Conservation (phyloP, 176 grass and related monocot species). For the Lolium multiflorum region DNA sequence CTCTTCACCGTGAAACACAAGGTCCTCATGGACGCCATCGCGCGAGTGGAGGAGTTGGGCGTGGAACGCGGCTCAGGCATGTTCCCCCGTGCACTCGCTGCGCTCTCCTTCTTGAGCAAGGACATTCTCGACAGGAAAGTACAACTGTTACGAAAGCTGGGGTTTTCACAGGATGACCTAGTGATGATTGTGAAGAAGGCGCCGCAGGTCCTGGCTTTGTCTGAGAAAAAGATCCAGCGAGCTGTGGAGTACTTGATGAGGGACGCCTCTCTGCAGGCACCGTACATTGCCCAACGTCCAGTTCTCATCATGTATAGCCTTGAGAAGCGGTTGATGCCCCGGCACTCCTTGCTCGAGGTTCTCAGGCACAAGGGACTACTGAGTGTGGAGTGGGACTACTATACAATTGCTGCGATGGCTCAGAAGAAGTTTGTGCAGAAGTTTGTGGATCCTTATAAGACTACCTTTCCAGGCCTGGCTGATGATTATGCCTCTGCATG, state of each 20-base stretch:
- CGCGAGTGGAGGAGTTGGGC: neutral
- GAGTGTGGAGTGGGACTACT: constrained; percentile 25
- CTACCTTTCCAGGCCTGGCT: constrained; percentile 6
- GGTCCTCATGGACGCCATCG: neutral
- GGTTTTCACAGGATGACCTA: constrained; percentile 1
- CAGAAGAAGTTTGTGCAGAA: constrained; percentile 47
- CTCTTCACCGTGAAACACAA: neutral
- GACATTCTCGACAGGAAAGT: neutral
- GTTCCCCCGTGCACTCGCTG: neutral
- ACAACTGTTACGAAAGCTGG: neutral
- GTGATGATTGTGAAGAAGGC: neutral
- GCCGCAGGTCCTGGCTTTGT: neutral
- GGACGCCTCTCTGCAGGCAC: constrained; percentile 29
- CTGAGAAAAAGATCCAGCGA: constrained; percentile 2
- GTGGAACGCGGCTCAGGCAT: neutral
- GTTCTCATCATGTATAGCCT: constrained; percentile 46
- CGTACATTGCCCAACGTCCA: constrained; percentile 35
- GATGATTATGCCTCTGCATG: constrained; percentile 15
- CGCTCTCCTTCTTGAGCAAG: neutral
- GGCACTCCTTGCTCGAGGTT: constrained; percentile 45
- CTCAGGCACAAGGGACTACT: constrained; percentile 41
- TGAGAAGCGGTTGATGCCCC: constrained; percentile 55
- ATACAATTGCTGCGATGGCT: neutral
- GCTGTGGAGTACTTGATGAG: constrained; percentile 3
- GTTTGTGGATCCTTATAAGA: constrained; percentile 40